Base-by-base conservation (phyloP, 2,329 filamentous ascomycete species). In the Alternaria brassicae region DNA sequence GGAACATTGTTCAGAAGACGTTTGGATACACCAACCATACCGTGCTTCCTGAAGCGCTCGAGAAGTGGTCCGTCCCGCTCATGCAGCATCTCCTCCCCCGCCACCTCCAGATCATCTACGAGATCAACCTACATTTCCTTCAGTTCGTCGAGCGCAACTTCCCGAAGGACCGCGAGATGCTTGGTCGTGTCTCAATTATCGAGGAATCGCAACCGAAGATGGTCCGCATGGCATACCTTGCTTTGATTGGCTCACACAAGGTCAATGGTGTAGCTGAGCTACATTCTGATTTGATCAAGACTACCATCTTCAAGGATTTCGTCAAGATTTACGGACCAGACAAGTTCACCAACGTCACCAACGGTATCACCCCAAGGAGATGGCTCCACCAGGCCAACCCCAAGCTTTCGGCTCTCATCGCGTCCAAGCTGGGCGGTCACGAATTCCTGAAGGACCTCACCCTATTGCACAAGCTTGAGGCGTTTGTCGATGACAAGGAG, bases 11-110 rank as follows among this genome's bases (percentile, higher is more conserved):
- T 5, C 79, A 79, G 54, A 81, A 82, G 72, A 84, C 87, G 1
- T 99, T 99, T 74, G 92, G 94, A 65, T 99, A 99, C 82, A 98
- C 95, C 65, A 99, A 99, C 81, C 95, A 99, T 81, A 99, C 95
- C 0, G 95, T 99, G 54, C 88, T 99, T 50, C 94, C 95, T 0
- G 95, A 99, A 79, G 95, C 95, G 25, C 82, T 98, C 45, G 95
- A 99, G 86, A 99, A 98, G 81, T 99, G 95, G 95, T 93, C 94
- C 2, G 94, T 99, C 34, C 91, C 92, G 44, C 82, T 99, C 59
- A 81, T 99, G 73, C 93, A 98, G 81, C 91, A 97, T 72, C 86
- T 99, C 23, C 88, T 99, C 15, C 95, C 95, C 19, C 89, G 95
- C 56, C 95, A 99, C 78, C 84, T 99, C 52, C 92, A 97, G 63